Base-by-base conservation (phyloP, 352 stramenopile species). In the Phytopythium cucurbitacearum region DNA sequence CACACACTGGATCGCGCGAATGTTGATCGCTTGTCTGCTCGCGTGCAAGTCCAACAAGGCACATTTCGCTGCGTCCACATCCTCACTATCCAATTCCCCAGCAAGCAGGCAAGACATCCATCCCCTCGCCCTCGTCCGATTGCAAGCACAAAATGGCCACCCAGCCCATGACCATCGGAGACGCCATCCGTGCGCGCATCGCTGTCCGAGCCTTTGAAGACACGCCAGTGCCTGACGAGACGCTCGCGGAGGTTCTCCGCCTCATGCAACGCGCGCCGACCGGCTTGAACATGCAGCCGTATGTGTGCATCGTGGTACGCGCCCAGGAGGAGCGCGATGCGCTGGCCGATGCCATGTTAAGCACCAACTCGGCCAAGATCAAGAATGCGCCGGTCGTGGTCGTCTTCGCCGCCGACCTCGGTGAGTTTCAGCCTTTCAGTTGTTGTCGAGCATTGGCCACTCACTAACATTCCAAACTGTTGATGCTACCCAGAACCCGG, bases 271-370 rank as follows among this genome's bases (percentile, higher is more conserved):
- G 71, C 39, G 78, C 82, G 3, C 73, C 80, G n/a, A 69, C 63
- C n/a, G 67, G 76, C 3, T 86, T 90, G 48, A 93, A 93, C 63
- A 80, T 67, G 46, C 80, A 89, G 57, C 60, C 76, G n/a, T 93
- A 85, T 41, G 63, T 70, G 4, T 70, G 64, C 36, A 63, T 93
- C 13, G 42, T 93, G 34, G 58, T 91, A 41, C 71, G 77, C 41
- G 72, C 80, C 11, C 55, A 69, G 5, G 58, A 60, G 7, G 69
- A 87, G 10, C 80, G 82, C 7, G 72, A 85, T 21, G 60, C 56
- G 13, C 56, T 93, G 7, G 72, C 69, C 4, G 57, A 66, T 5
- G 73, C 75, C 5, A 89, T 92, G 79, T 69, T 93, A 7, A 72
- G 61, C 2, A 64, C 56, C 1, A 91, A 91, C 48, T 67, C 44